phyloP scores from a whole-genome alignment of 768 basidiomycete genomes.

The Leucocoprinus sp. region DNA sequence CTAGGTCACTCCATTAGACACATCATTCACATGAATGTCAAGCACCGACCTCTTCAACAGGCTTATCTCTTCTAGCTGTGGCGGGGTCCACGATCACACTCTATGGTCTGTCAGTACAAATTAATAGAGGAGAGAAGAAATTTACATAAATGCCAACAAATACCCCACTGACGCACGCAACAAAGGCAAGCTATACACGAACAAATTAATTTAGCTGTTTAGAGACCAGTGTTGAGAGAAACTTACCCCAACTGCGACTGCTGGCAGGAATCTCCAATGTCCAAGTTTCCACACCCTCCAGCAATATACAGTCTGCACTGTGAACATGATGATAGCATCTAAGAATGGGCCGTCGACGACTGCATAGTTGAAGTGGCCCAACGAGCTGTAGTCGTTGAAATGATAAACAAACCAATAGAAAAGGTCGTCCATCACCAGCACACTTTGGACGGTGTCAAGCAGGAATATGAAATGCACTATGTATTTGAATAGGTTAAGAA shows the following conservation, averaged over 20 bases:
- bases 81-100: no score
- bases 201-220: no score
- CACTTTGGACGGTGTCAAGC: constrained; percentile 4
- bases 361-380: background rate
- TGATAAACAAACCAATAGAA: constrained; percentile 6
- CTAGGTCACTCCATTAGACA: no score
- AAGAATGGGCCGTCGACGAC: constrained; percentile 1
- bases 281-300: constrained; percentile 4
- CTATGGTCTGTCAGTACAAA: background rate
- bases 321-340: constrained; percentile 1
- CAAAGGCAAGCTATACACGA: background rate
- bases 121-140: background rate
- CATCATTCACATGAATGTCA: no score
- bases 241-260: background rate
- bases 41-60: no score
- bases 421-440: constrained; percentile 5
- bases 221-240: background rate
- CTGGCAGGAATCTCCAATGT: constrained; percentile 1
- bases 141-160: background rate
- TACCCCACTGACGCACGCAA: background rate
- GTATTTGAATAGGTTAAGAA: background rate
- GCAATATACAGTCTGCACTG: constrained; percentile 3
- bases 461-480: constrained; percentile 4
- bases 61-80: no score
- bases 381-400: background rate